Base-by-base conservation (phyloP, 306 rosid genomes). In the Castanospermum australe region DNA sequence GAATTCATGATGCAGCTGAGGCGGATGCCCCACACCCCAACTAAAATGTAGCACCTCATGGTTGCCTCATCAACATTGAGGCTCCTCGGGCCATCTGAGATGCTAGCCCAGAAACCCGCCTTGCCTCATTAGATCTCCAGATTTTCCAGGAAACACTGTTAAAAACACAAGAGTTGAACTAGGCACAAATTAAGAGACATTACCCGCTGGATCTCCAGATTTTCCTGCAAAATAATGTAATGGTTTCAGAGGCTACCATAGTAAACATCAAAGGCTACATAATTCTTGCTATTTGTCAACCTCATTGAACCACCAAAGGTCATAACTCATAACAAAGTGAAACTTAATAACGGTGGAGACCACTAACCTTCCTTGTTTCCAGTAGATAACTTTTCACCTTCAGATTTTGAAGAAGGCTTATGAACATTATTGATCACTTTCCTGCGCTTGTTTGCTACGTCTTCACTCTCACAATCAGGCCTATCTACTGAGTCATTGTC, bases 331-430 rank as follows among this genome's bases (percentile, higher is more conserved):
- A 48, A 73, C 10, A 78, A 67, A 77, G 77, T 33, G 32, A 47
- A 63, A 78, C n/a, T n/a, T n/a, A 68, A 50, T 6, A 68, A 69
- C 47, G 73, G 41, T 52, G 39, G 59, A 48, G 44, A 60, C 59
- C 71, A 81, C 81, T 84, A 83, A 95, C 98, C 98, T 81, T 89
- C 84, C 83, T 84, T 84, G 73, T 52, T 67, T 66, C 81, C 75
- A 47, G 81, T 35, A 59, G 45, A 20, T 65, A 75, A 44, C 59
- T 80, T 83, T 59, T 64, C 91, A 60, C 73, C 86, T 60, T 78
- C 90, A 84, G 66, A 50, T 76, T 86, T 90, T 28, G 59, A 61
- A 67, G 81, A 57, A 61, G 82, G 74, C 55, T 24, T 87, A 64
- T 78, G 80, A 36, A 74, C 63, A 83, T 80, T 79, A 79, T 71